A percentile compares a stretch with the other conserved stretches of the same genome.
Evolutionary conservation across 2,329 filamentous ascomycete species (phyloP).

Genomic region (Graphium sp.): DNA sequence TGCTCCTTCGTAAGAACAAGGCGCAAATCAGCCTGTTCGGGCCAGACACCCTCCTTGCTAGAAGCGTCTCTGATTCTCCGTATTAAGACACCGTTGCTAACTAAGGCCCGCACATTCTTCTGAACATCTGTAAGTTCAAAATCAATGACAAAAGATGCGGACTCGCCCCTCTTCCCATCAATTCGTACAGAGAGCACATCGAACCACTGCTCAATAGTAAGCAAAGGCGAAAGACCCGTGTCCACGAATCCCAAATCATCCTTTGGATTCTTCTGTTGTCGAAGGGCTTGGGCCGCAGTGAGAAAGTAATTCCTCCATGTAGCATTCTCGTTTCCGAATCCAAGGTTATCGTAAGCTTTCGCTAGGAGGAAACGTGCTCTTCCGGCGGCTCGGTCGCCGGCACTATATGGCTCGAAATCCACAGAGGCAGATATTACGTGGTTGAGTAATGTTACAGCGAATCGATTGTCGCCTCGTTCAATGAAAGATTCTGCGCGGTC

Average conservation of each 20-base stretch:
- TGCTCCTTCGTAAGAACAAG: background rate
- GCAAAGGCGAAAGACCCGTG: slow-evolving; percentile 2
- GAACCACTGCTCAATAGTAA: slow-evolving; percentile 4
- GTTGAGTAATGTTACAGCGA: slow-evolving; percentile 18
- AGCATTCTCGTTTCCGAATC: slow-evolving; percentile 18
- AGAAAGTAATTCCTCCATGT: slow-evolving; percentile 22
- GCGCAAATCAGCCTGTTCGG: background rate
- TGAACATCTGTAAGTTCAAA: slow-evolving; percentile 5
- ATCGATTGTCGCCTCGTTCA: slow-evolving; percentile 15
- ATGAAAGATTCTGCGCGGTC: slow-evolving; percentile 13
- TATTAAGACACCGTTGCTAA: slow-evolving; percentile 7
- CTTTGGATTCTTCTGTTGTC: slow-evolving; percentile 1
- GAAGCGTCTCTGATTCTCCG: background rate
- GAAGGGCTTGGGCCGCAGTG: slow-evolving; percentile 12
- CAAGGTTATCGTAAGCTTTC: slow-evolving; percentile 15
- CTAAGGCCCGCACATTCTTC: slow-evolving; percentile 10
- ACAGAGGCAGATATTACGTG: slow-evolving; percentile 16
- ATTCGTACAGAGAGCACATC: slow-evolving; percentile 4
- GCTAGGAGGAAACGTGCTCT: slow-evolving; percentile 11
- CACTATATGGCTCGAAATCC: no score
- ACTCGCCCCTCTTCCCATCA: slow-evolving; percentile 4
- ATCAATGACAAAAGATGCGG: slow-evolving; percentile 2
- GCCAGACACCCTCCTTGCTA: background rate
- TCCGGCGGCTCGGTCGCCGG: no score
- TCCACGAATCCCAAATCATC: slow-evolving; percentile 2